These are phyloP conservation scores for Epichloe glyceriae DNA, from an alignment of 2,329 filamentous ascomycete species.

Conservation along the genomic window DNA sequence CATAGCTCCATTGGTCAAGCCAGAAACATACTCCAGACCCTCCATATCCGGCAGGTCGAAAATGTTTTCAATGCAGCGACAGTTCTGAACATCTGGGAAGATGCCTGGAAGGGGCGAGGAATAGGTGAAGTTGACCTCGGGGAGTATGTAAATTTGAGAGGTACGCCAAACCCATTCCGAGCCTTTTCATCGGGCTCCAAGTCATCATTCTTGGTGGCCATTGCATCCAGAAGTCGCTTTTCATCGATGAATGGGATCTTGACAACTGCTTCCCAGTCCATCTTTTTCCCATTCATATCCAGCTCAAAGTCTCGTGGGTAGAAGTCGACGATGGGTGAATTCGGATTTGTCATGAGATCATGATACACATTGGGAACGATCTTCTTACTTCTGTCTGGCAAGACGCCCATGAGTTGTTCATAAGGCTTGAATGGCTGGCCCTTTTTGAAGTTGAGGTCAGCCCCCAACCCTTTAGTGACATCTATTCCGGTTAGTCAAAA, in stretches of 20 bases:
- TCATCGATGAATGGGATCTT: constrained; percentile 99
- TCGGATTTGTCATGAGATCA: constrained; percentile 78
- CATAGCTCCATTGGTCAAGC: constrained; percentile 72
- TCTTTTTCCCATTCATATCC: constrained; percentile 99
- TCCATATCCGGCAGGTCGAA: constrained; percentile 91
- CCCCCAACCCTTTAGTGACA: constrained; percentile 74
- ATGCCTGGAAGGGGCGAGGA: constrained; percentile 78
- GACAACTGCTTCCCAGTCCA: constrained; percentile 98
- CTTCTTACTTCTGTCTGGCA: constrained; percentile 93
- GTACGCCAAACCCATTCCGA: constrained; percentile 83
- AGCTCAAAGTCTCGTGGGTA: constrained; percentile 94
- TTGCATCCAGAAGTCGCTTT: constrained; percentile 67
- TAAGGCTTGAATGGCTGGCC: constrained; percentile 92
- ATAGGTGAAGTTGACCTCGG: constrained; percentile 67
- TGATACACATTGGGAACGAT: constrained; percentile 85
- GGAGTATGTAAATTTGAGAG: constrained; percentile 86
- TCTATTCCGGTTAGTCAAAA: constrained; percentile 38
- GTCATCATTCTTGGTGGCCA: constrained; percentile 69
- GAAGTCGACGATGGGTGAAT: constrained; percentile 93
- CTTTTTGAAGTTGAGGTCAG: constrained; percentile 82
- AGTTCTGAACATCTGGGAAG: constrained; percentile 78
- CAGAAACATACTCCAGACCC: constrained; percentile 72
- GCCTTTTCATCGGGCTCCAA: constrained; percentile 67
- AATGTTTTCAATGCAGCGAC: constrained; percentile 88
- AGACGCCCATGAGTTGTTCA: constrained; percentile 94